Evolutionary conservation across 257 asterid species (phyloP).

Genomic region (Nyctanthes arbortristis): DNA sequence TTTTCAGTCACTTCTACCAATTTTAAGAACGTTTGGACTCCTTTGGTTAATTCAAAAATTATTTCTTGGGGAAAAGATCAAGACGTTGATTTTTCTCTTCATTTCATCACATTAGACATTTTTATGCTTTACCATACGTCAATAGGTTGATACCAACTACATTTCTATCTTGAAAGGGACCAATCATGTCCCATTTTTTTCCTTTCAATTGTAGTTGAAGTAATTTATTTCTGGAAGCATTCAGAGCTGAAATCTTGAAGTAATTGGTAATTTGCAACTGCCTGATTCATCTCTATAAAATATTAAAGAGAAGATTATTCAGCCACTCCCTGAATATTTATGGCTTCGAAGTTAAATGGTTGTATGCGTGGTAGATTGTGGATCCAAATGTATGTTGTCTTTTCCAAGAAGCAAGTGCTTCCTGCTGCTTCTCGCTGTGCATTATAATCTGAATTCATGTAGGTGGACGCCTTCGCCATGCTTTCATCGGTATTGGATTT

Average conservation of each 20-base stretch:
- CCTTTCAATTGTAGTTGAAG: neutral
- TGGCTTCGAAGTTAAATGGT: neutral
- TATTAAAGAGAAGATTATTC: neutral
- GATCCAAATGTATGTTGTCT: neutral
- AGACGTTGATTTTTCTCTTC: neutral
- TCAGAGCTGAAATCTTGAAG: neutral
- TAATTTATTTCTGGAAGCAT: neutral
- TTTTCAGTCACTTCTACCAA: neutral
- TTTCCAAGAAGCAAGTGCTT: neutral
- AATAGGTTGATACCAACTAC: neutral
- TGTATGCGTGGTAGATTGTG: neutral
- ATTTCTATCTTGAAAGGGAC: neutral
- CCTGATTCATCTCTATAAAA: neutral
- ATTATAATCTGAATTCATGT: conserved; percentile 27
- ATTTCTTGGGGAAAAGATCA: neutral
- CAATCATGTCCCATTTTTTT: neutral
- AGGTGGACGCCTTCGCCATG: conserved; percentile 97
- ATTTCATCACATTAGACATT: neutral
- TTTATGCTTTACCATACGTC: neutral
- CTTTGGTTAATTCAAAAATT: neutral
- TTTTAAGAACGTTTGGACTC: neutral
- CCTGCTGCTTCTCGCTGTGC: neutral
- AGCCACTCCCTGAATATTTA: no score
- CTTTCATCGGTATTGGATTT: conserved; percentile 96
- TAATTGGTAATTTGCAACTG: neutral